Evolutionary conservation across 176 grass and related monocot genomes (phyloP), one percentile per base, ranked within the genome.

Genomic region (Juncus inflexus): DNA sequence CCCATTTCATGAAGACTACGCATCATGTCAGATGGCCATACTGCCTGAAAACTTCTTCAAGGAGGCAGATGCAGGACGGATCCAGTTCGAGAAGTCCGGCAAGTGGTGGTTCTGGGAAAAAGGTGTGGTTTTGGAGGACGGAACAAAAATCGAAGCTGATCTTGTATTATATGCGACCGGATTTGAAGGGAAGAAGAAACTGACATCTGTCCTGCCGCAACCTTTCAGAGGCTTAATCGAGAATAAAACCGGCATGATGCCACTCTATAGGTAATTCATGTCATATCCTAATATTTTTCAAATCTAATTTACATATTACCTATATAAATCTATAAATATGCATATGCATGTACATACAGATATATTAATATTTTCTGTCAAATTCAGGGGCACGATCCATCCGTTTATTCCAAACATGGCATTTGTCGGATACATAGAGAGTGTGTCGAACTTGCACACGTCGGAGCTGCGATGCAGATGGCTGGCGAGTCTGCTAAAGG

Each of bases 1-100:
- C 80, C 94, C 94, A 0, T 99, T 99, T 73, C 80, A 85, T n/a
- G 94, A 99, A 82, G 94, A 99, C 62, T 99, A 99, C 41, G 94
- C 94, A 0, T 89, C 85, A 42, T 99, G 94, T 62, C 94, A 99
- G 78, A 99, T 99, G 94, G 94, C 94, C 58, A 92, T 99, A 47
- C 71, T 99, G 11, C 94, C 88, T 2, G 88, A 90, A 60, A 87
- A 84, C 50, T 99, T 99, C 88, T 99, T 99, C 83, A 78, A 84
- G 1, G 86, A 86, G 88, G 94, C 88, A 0, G 88, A 92, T 66
- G 77, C 39, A 0, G 94, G 79, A 6, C 38, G 81, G 40, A 82
- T 99, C 78, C 41, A 12, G 19, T 99, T 99, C 71, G 37, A 68
- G 83, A 65, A 74, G 64, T 59, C 85, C 11, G 36, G 12, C 6